Evolutionary conservation across 345 rosid genomes (phyloP), one percentile per base, ranked within the genome.

Genomic region (Salix brachista): DNA sequence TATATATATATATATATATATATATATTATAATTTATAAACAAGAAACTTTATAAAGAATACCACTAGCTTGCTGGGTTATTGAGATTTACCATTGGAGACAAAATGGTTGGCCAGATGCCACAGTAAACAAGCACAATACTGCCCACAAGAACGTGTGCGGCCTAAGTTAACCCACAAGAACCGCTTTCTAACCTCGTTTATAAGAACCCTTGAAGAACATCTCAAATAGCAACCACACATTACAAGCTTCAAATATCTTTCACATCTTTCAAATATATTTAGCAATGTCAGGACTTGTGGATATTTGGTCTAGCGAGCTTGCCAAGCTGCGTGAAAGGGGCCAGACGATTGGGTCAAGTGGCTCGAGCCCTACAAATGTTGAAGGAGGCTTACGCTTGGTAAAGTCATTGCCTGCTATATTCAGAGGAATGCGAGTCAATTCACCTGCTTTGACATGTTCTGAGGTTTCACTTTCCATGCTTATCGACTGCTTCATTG

Each of bases 251-350:
- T 46, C 52, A 14, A 46, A 14, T 46, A 46, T 46, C 6, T 60
- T 25, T 18, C 23, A 18, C 2, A 19, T 60, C 52, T 4, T 19
- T 48, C 26, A 12, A 54, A 46, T 52, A 46, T 56, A 71, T n/a
- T 13, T 69, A 46, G 44, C 23, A 2, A 89, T 89, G 90, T 87
- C 90, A 52, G 92, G 73, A 4, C 66, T 84, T 12, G 80, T 82
- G 65, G 93, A 90, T 77, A 88, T 74, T 50, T 87, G 89, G 89
- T 78, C 79, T 17, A 73, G 74, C 50, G 87, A 87, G 82, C 17
- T 36, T 8, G 70, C 81, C 70, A 85, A 78, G 86, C 82, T 76
- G 39, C 80, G 76, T 11, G 88, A 86, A 71, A 85, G 79, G 69
- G 71, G 84, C 56, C 82, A 65, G 70, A 41, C 84, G 81, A 58